These are phyloP conservation scores for Microdochium nivale DNA, from an alignment of 2,329 filamentous ascomycete species.

Conservation along the genomic window DNA sequence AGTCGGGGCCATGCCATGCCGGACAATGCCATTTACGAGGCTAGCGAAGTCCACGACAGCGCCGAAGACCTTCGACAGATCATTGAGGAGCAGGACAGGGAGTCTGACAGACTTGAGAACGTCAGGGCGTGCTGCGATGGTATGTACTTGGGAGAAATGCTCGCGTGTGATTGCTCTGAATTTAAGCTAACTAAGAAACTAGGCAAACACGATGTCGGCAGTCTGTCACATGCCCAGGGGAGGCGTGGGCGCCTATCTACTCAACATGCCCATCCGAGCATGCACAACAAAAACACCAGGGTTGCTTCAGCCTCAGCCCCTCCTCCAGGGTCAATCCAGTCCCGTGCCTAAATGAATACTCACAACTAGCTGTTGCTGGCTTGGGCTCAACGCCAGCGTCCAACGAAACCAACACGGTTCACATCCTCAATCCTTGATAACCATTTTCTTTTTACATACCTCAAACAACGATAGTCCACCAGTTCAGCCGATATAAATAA, in stretches of 20 bases:
- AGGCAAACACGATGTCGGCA: conserved; percentile 70
- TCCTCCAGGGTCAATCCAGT: too few species aligned
- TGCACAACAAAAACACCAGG: neutral
- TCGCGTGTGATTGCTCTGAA: neutral
- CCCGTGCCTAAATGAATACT: too few species aligned
- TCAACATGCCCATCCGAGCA: neutral
- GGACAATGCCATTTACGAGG: conserved; percentile 46
- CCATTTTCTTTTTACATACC: neutral
- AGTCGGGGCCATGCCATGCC: conserved; percentile 39
- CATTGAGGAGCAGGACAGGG: conserved; percentile 69
- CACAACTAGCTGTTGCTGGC: neutral
- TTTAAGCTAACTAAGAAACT: conserved; percentile 12
- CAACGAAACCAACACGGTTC: neutral
- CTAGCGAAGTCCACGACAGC: conserved; percentile 61
- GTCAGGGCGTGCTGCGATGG: conserved; percentile 96
- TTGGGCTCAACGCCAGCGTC: neutral
- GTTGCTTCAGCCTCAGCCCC: too few species aligned
- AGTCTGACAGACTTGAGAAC: conserved; percentile 79
- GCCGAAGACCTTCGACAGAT: conserved; percentile 76
- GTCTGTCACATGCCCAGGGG: conserved; percentile 30
- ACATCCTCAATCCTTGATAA: neutral
- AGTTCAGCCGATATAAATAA: neutral
- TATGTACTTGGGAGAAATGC: conserved; percentile 39
- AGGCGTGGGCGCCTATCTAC: neutral
- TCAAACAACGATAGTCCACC: neutral